phyloP scores from a whole-genome alignment of 2,329 filamentous ascomycete species.

The Neoascochyta sp. region DNA sequence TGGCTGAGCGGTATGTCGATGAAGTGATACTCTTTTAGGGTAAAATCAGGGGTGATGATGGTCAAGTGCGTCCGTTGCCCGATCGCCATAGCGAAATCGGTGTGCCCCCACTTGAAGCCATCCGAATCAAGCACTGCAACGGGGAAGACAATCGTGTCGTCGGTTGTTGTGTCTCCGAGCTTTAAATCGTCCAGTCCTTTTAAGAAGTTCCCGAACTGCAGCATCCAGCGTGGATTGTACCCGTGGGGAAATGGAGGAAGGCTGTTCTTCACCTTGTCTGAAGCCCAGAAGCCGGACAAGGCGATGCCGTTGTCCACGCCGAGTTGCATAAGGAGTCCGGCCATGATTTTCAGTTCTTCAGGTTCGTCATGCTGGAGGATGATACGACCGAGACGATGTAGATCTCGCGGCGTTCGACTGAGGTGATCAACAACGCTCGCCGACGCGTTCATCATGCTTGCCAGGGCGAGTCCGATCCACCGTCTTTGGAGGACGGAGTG shows the following conservation, averaged over 20 bases:
- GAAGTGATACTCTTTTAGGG: constrained; percentile 15
- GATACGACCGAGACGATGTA: constrained; percentile 21
- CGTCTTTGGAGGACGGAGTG: constrained; percentile 18
- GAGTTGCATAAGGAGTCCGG: constrained; percentile 29
- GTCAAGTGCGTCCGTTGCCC: too few relatives aligned
- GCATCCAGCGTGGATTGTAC: constrained; percentile 21
- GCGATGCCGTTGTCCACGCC: constrained; percentile 19
- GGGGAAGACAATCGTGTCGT: constrained; percentile 19
- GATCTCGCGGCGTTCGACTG: constrained; percentile 4
- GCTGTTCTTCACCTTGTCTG: constrained; percentile 18
- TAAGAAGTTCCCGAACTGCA: constrained; percentile 26
- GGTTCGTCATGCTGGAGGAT: constrained; percentile 18
- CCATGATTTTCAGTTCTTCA: constrained; percentile 32
- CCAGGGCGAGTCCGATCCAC: constrained; percentile 33
- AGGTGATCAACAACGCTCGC: constrained; percentile 15
- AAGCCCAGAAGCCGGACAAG: constrained; percentile 27
- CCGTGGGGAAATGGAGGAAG: constrained; percentile 21
- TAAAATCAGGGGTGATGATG: constrained; percentile 16
- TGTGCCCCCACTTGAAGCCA: constrained; percentile 18
- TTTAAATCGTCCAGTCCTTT: constrained; percentile 19
- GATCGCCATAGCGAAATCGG: too few relatives aligned
- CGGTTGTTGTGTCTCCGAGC: constrained; percentile 7
- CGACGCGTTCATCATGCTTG: constrained; percentile 22
- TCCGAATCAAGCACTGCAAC: constrained; percentile 19
- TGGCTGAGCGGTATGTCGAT: constrained; percentile 28